Conservation (phyloP, 2,329 filamentous ascomycete species). For the Botrytis fragariae region DNA sequence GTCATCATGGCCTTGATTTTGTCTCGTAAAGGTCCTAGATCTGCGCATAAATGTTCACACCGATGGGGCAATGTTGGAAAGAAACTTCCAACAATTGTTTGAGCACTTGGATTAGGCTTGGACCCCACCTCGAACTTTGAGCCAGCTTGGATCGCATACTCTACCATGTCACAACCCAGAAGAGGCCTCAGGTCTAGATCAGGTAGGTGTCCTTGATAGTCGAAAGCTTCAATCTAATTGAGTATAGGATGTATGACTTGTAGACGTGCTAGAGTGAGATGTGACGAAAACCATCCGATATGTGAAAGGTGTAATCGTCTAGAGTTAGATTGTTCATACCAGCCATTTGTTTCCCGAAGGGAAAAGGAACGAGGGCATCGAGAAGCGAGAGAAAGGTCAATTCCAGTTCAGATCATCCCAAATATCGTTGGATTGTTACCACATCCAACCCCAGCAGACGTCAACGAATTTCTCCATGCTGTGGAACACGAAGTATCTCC, state of each 20-base stretch:
- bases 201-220: neutral
- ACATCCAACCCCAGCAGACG: neutral
- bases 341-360: neutral
- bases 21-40: neutral
- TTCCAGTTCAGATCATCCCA: neutral
- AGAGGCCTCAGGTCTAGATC: neutral
- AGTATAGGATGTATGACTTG: constrained; percentile 13
- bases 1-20: neutral
- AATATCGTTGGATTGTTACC: neutral
- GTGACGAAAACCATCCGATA: constrained; percentile 8
- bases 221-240: neutral
- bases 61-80: neutral
- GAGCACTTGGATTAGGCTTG: neutral
- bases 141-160: neutral
- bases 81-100: neutral
- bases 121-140: neutral
- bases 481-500: neutral
- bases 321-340: neutral
- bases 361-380: neutral
- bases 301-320: constrained; percentile 7
- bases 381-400: neutral
- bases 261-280: constrained; percentile 15
- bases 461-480: neutral
- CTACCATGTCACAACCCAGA: neutral
- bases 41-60: neutral